Evolutionary conservation across 2,329 filamentous ascomycete species (phyloP), one percentile per base, ranked within the genome.

Genomic region (Colletotrichum filicis): DNA sequence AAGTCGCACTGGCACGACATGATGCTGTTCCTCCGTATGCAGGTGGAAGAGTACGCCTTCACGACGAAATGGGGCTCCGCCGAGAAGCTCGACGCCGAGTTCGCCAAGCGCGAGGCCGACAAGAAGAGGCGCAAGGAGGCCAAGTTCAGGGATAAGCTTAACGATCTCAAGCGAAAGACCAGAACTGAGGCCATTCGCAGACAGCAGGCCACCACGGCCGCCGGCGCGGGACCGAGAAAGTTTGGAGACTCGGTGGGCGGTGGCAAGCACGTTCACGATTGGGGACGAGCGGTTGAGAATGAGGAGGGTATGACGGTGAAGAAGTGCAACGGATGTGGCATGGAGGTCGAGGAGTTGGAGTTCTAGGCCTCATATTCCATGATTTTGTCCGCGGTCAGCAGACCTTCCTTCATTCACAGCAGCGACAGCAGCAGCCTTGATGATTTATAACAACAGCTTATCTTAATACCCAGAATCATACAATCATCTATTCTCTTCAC

Each of bases 1-100:
- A 98, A 98, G 81, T 92, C 93, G 0, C 95, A 95, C 71, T 99
- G 95, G 94, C 95, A 98, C 82, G 95, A 97, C 85, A 99, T 99
- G 97, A 98, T 98, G 92, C 89, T 99, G 2, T 99, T 97, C 80
- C 87, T 99, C 26, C 93, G 97, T 1, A 97, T 91, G 74, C 97
- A 99, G 80, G 94, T 99, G 2, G 97, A 99, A 80, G 95, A 95
- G 69, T 98, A 98, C 80, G 97, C 96, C 0, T 92, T 98, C 78
- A 91, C 88, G 1, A 91, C 91, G 76, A 98, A 98, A 84, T 99
- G 97, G 97, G 97, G 97, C 0, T 95, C 93, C 0, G 84, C 94
- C 0, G 95, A 97, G 79, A 93, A 92, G 0, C 85, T 98, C 5
- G 97, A 98, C 80, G 94, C 90, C 5, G 96, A 98, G 83, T 98